phyloP scores from a whole-genome alignment of 768 basidiomycete species.

The Podaxis sp. region DNA sequence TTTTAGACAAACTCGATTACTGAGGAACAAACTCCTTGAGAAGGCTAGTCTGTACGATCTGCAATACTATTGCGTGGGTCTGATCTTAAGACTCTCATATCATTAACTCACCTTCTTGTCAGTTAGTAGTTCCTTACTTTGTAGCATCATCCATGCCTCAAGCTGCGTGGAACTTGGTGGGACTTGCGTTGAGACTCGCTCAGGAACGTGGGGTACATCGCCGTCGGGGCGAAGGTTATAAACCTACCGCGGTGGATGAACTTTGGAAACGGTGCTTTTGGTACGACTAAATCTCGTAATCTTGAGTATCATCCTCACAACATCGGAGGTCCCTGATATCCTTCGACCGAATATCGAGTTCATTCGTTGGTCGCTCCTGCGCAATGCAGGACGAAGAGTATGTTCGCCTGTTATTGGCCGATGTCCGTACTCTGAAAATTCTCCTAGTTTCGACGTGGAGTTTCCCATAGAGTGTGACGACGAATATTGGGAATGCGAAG shows the following conservation, averaged over 20 bases:
- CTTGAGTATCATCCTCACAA: not conserved
- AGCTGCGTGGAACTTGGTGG: constrained; percentile 56
- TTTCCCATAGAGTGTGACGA: constrained; percentile 60
- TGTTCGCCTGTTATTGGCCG: constrained; percentile 22
- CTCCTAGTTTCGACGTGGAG: constrained; percentile 60
- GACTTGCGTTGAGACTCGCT: constrained; percentile 56
- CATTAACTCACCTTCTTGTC: constrained; percentile 4
- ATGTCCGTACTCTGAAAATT: not conserved
- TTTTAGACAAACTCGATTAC: constrained; percentile 59
- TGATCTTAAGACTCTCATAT: constrained; percentile 21
- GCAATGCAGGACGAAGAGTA: constrained; percentile 74
- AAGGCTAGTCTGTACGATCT: constrained; percentile 67
- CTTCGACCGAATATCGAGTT: constrained; percentile 35
- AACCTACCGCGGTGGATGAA: constrained; percentile 48
- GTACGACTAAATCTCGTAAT: constrained; percentile 24
- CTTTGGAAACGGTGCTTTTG: constrained; percentile 62
- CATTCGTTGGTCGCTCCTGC: constrained; percentile 63
- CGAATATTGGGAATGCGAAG: constrained; percentile 45
- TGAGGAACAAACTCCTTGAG: constrained; percentile 56
- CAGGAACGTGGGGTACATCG: constrained; percentile 68
- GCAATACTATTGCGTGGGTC: constrained; percentile 63
- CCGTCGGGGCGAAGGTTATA: constrained; percentile 34
- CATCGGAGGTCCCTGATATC: constrained; percentile 30
- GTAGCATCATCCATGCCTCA: constrained; percentile 48
- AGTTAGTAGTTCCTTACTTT: constrained; percentile 35